These are phyloP conservation scores for Phylloporus sp. DNA, from an alignment of 768 basidiomycete genomes.

Conservation along the genomic window DNA sequence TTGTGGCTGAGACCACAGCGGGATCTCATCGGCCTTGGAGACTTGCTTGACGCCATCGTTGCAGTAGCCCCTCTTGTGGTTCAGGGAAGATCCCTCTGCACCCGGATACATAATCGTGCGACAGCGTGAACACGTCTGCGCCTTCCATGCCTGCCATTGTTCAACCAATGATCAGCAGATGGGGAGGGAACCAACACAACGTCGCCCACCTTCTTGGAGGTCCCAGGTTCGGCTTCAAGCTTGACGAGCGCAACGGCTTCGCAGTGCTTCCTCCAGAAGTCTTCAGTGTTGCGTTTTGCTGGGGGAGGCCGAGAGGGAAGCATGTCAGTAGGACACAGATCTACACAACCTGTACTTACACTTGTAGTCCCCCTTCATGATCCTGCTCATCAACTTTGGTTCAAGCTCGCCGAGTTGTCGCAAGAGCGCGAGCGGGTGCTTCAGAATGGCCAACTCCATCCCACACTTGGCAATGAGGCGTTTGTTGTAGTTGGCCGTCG, in stretches of 20 bases:
- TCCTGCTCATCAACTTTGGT: slow-evolving; percentile 3
- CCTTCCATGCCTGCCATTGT: background rate
- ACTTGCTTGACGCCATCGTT: background rate
- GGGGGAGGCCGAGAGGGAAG: background rate
- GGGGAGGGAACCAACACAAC: background rate
- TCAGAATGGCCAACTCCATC: background rate
- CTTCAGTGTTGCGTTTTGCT: background rate
- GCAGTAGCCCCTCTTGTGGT: background rate
- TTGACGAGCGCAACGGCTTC: background rate
- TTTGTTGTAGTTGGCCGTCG: background rate
- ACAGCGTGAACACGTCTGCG: background rate
- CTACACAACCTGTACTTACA: slow-evolving; percentile 5
- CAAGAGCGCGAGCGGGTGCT: background rate
- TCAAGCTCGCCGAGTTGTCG: background rate
- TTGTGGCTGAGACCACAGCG: background rate
- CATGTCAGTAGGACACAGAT: background rate
- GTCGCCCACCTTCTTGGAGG: background rate
- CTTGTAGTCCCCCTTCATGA: slow-evolving; percentile 8
- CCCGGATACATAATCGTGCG: slow-evolving; percentile 5
- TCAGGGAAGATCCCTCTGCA: background rate
- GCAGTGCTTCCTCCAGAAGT: slow-evolving; percentile 1
- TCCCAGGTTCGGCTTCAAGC: background rate
- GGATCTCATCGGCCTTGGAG: background rate
- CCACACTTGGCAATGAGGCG: background rate
- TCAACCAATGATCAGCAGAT: too few species aligned